Conservation (phyloP, 2,329 filamentous ascomycete species). For the Venturia pyrina region DNA sequence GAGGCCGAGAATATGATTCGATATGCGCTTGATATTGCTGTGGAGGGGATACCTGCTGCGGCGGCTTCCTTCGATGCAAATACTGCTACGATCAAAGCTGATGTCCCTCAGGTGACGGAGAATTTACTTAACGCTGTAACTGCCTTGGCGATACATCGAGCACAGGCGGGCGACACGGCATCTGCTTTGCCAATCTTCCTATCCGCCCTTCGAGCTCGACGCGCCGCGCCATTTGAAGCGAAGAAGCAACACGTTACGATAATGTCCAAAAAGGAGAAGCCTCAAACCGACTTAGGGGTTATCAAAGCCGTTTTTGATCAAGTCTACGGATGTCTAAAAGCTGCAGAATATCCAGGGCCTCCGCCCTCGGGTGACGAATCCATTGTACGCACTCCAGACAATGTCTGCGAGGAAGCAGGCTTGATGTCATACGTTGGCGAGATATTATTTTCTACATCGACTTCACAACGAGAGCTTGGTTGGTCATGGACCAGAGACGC, state of each 20-base stretch:
- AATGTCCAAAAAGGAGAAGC: conserved; percentile 16
- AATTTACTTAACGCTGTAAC: conserved; percentile 72
- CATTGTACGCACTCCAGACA: conserved; percentile 52
- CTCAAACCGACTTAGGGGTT: neutral
- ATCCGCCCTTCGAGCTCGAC: conserved; percentile 70
- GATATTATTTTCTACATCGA: conserved; percentile 68
- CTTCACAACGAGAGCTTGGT: conserved; percentile 49
- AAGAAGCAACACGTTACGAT: conserved; percentile 20
- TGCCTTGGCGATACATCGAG: conserved; percentile 67
- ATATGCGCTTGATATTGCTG: conserved; percentile 67
- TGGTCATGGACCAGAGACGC: conserved; percentile 85
- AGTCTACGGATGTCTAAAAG: neutral
- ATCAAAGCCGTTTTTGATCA: neutral
- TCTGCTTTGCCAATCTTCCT: conserved; percentile 74
- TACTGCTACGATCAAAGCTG: conserved; percentile 51
- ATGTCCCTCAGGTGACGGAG: conserved; percentile 48
- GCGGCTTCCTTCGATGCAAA: conserved; percentile 44
- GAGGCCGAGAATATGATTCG: conserved; percentile 63
- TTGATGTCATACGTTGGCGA: conserved; percentile 88
- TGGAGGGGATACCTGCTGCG: conserved; percentile 18
- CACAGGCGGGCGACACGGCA: conserved; percentile 54
- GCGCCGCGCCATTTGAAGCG: conserved; percentile 40
- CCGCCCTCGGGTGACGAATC: conserved; percentile 60
- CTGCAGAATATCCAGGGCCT: conserved; percentile 53
- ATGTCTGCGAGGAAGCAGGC: conserved; percentile 71